Base-by-base conservation (phyloP, 495 filamentous ascomycete species). In the Emericellopsis terricola region DNA sequence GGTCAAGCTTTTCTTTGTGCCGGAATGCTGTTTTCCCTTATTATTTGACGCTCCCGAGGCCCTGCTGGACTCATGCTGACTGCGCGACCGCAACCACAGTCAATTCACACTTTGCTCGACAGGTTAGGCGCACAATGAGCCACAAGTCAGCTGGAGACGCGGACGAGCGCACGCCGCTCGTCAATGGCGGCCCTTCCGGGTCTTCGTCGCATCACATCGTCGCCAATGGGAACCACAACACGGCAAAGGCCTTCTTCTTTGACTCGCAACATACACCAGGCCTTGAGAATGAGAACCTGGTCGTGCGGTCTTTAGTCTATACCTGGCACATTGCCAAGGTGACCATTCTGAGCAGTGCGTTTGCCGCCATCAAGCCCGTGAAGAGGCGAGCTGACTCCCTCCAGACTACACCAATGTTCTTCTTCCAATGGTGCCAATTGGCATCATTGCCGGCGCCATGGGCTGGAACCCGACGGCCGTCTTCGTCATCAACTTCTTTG, bases 401-500 rank as follows among this genome's bases (percentile, higher is more conserved):
- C 11, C 37, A 64, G 63, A 81, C 47, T 84, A 81, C 52, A 76
- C 89, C 50, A 96, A 94, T 50, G 41, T 89, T 18, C 62, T 97
- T 3, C 67, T 97, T 36, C 52, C 94, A 36, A 89, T 91, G 48
- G 89, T 96, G 7, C 89, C 89, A 4, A 47, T 91, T 35, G 89
- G 87, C 24, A 87, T 97, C 39, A 46, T 86, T 34, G 69, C 83
- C 15, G 87, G 83, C 19, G 60, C 57, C 2, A 47, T 73, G n/a
- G 55, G 65, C 24, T 83, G 81, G 79, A 65, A 74, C 46, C 68
- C 86, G 6, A 73, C 78, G 0, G 68, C 69, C 17, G 70, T 91
- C 23, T 97, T 97, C 48, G 55, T 73, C 8, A 61, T 94, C 46
- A 97, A 97, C 57, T 97, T 96, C 56, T 65, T 94, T 44, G 87